These are phyloP conservation scores for Exsudoporus frostii DNA, from an alignment of 768 basidiomycete species.

Conservation along the genomic window DNA sequence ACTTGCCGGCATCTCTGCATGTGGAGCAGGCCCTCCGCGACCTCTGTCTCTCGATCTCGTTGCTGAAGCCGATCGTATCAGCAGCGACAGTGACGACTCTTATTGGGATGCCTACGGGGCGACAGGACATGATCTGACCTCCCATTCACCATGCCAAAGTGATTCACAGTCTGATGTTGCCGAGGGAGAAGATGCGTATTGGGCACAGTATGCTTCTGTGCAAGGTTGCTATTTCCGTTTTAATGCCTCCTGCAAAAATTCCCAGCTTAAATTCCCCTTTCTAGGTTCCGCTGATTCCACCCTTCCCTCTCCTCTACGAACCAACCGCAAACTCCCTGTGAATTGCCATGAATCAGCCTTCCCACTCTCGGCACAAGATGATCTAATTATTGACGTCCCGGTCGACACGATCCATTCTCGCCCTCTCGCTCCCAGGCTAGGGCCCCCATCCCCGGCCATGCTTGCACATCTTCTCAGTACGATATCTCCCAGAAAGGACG, in stretches of 20 bases:
- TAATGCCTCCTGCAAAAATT: constrained; percentile 10
- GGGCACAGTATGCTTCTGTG: constrained; percentile 68
- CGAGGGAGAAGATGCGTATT: constrained; percentile 60
- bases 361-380: constrained; percentile 5
- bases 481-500: constrained; percentile 26
- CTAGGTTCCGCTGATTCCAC: constrained; percentile 74
- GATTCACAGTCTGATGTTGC: constrained; percentile 10
- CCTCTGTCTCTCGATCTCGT: background rate
- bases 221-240: constrained; percentile 48
- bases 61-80: constrained; percentile 19
- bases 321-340: constrained; percentile 25
- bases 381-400: constrained; percentile 12
- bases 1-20: constrained; percentile 24
- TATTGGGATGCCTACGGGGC: constrained; percentile 70
- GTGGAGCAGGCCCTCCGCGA: background rate
- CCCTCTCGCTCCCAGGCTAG: constrained; percentile 3
- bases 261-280: constrained; percentile 3
- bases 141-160: constrained; percentile 15
- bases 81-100: constrained; percentile 42
- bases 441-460: constrained; percentile 26
- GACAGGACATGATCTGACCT: constrained; percentile 28
- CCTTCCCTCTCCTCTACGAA: constrained; percentile 47
- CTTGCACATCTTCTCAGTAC: constrained; percentile 26
- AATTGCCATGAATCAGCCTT: background rate
- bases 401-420: constrained; percentile 18